Percentiles rank a stretch among this genome's conserved stretches.
These are phyloP conservation scores for Ogataea philodendri DNA, from an alignment of 805 yeast genomes.

Conservation along the genomic window DNA sequence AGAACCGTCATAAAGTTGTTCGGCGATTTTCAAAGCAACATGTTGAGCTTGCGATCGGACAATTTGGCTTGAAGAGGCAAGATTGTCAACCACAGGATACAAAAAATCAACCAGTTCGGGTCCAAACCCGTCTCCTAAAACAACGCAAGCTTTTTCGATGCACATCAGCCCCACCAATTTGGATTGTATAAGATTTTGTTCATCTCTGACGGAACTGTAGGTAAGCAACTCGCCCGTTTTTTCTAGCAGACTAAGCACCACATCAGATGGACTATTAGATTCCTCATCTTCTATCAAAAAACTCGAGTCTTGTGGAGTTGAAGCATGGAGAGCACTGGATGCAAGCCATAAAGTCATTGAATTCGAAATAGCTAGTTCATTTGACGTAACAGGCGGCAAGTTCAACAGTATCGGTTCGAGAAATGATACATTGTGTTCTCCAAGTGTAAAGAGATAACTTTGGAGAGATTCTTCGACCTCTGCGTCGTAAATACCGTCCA, in stretches of 20 bases:
- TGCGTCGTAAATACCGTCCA: not conserved
- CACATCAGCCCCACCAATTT: constrained; percentile 43
- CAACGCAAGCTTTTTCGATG: constrained; percentile 34
- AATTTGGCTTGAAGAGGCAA: constrained; percentile 54
- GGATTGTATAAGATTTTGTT: constrained; percentile 14
- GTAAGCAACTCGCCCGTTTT: constrained; percentile 44
- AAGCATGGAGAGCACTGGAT: not conserved
- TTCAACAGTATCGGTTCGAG: constrained; percentile 1
- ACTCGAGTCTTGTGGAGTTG: not conserved
- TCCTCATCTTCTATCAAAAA: constrained; percentile 3
- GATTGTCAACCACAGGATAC: constrained; percentile 67
- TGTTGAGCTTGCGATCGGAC: constrained; percentile 51
- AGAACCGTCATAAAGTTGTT: constrained; percentile 53
- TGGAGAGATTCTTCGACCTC: constrained; percentile 1
- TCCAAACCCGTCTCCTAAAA: constrained; percentile 40
- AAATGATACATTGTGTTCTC: not conserved
- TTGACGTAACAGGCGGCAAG: constrained; percentile 1
- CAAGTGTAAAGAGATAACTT: not conserved
- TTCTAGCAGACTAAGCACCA: constrained; percentile 34
- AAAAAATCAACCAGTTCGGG: constrained; percentile 66
- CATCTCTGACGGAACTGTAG: constrained; percentile 27
- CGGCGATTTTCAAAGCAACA: constrained; percentile 51
- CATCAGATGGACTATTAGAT: constrained; percentile 17
- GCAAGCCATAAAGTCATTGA: constrained; percentile 8
- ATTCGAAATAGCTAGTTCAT: not conserved